Conservation (phyloP, 768 basidiomycete genomes). For the Termitomyces sp. region DNA sequence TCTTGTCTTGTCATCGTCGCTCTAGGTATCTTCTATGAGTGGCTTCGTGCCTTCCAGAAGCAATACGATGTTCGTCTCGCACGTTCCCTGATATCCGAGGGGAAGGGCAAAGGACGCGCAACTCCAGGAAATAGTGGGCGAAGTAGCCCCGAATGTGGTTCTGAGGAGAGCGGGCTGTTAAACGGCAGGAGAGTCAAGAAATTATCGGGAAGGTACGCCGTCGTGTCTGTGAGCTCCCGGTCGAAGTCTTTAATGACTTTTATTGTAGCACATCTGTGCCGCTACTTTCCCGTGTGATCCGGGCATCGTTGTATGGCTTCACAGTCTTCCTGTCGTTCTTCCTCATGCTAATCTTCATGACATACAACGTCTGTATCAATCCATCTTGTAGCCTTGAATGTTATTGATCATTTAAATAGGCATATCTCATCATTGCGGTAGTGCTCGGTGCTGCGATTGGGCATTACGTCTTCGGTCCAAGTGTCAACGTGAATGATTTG, state of each 20-base stretch:
- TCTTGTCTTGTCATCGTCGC: slow-evolving; percentile 61
- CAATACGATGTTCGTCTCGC: slow-evolving; percentile 57
- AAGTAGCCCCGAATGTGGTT: slow-evolving; percentile 15
- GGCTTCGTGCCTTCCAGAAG: slow-evolving; percentile 60
- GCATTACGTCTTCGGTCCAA: slow-evolving; percentile 69
- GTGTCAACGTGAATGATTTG: slow-evolving; percentile 57
- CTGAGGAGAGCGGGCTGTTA: slow-evolving; percentile 52
- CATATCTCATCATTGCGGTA: slow-evolving; percentile 79
- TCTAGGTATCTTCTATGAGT: slow-evolving; percentile 76
- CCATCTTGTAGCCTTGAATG: slow-evolving; percentile 4
- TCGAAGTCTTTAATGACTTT: not conserved
- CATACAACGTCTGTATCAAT: slow-evolving; percentile 72
- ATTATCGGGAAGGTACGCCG: slow-evolving; percentile 36
- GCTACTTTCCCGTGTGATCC: slow-evolving; percentile 39
- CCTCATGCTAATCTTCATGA: slow-evolving; percentile 96
- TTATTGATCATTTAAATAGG: slow-evolving; percentile 35
- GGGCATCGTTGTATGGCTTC: slow-evolving; percentile 68
- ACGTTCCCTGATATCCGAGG: slow-evolving; percentile 32
- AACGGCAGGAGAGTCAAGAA: slow-evolving; percentile 38
- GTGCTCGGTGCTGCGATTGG: slow-evolving; percentile 80
- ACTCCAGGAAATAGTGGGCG: slow-evolving; percentile 19
- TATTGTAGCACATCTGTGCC: slow-evolving; percentile 44
- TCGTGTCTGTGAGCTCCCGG: not conserved
- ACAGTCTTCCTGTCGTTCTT: slow-evolving; percentile 80
- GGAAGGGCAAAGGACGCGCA: slow-evolving; percentile 39